Evolutionary conservation across 2,329 filamentous ascomycete genomes (phyloP), one percentile per base, ranked within the genome.

Genomic region (Arthroderma uncinatum): DNA sequence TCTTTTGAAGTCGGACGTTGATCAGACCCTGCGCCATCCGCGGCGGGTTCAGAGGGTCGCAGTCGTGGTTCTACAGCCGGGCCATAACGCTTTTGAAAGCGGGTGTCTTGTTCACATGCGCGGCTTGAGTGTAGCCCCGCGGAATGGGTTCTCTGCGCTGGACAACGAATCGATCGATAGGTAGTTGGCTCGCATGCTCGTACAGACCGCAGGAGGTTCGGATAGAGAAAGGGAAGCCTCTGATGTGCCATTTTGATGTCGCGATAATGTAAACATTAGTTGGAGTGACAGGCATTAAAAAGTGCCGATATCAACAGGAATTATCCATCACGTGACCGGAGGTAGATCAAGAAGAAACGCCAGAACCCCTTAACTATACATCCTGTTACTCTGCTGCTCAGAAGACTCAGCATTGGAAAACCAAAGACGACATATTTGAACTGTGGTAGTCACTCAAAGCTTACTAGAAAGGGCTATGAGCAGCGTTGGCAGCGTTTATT

Each of bases 221-320:
- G 84, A 63, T 86, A 87, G 16, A 88, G 75, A 65, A 87, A 87
- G 14, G 81, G 80, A 59, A 88, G 74, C 65, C 84, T 78, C 59
- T 76, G 74, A 23, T 79, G 76, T 61, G 83, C 78, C 82, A 88
- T 88, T 6, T 53, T 28, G 21, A n/a, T 5, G 23, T 28, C 28
- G 23, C n/a, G 44, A 5, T n/a, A 21, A 16, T 23, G 25, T n/a
- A n/a, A 9, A 28, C 25, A 25, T 25, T 48, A 21, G 10, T 30
- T 28, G 10, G 21, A 30, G 14, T 16, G 23, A 48, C 14, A 30
- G n/a, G 50, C 8, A 37, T 12, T 34, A 23, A 21, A 14, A 53
- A 37, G 9, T 10, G 53, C 36, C 30, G 53, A 33, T 21, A 34
- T 9, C 19, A 7, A 7, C 14, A 14, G 19, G n/a, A 44, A 44